Conservation (phyloP, 306 rosid genomes). For the Inga leiocalycina region DNA sequence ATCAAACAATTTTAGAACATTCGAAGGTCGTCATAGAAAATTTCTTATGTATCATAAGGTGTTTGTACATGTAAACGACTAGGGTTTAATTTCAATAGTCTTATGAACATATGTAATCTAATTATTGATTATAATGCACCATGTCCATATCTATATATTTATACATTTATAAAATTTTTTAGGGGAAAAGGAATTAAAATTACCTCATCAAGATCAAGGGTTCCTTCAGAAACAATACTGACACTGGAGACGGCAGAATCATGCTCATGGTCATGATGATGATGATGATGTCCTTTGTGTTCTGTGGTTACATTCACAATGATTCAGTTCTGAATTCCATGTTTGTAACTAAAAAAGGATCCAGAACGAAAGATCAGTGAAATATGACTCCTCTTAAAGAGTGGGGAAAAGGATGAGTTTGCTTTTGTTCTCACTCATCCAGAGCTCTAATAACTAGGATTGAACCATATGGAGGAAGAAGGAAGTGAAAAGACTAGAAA, state of each 20-base stretch:
- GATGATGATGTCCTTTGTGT: slow-evolving; percentile 64
- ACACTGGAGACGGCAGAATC: slow-evolving; percentile 85
- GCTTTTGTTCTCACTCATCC: background rate
- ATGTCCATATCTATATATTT: background rate
- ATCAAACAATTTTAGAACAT: background rate
- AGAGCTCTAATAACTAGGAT: background rate
- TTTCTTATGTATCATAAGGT: background rate
- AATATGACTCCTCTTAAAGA: background rate
- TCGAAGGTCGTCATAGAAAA: background rate
- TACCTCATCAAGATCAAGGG: slow-evolving; percentile 91
- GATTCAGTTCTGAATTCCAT: background rate
- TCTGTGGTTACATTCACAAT: slow-evolving; percentile 47
- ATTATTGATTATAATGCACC: background rate
- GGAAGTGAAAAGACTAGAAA: background rate
- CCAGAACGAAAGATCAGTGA: background rate
- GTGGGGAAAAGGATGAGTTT: background rate
- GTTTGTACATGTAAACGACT: background rate
- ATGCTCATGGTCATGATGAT: slow-evolving; percentile 66
- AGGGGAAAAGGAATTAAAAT: slow-evolving; percentile 3
- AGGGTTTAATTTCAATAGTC: background rate
- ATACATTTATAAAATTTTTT: background rate
- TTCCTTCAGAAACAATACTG: slow-evolving; percentile 82
- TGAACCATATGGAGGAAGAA: background rate
- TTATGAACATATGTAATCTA: background rate
- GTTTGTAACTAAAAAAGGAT: background rate